Evolutionary conservation across 2,329 filamentous ascomycete species (phyloP), one percentile per base, ranked within the genome.

Genomic region (Dactylellina parvicollis): DNA sequence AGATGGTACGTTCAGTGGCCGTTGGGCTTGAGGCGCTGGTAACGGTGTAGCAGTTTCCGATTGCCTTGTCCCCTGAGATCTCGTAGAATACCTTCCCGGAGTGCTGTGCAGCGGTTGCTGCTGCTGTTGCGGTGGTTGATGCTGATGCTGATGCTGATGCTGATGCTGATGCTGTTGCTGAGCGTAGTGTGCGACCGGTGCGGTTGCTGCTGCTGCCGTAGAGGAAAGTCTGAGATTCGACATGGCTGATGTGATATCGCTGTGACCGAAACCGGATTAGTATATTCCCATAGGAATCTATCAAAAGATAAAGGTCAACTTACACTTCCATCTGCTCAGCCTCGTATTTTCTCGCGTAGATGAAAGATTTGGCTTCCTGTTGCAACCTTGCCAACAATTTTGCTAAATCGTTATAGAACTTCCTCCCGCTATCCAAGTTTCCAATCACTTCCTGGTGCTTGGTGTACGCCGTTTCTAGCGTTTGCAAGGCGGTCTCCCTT

Each of bases 361-460:
- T 90, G 84, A 96, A 98, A 1, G 85, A 86, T 76, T 87, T 87
- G 67, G 88, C 89, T 34, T 91, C 90, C 76, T 97, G 94, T 16
- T 92, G 85, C 80, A 97, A 98, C 8, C 89, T 85, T 36, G 88
- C 89, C 0, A 96, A 91, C 75, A 98, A 92, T 81, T 90, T 91
- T 49, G 90, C 91, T 3, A 99, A 85, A 79, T 98, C 93, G 77
- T 99, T 99, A 83, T 98, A 99, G 80, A 99, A 99, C 80, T 95
- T 97, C 59, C 94, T 85, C 0, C 92, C 95, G 0, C 90, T 91
- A 76, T 98, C 94, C 1, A 97, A 85, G 79, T 98, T 96, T 76
- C 87, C 91, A 66, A 96, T 88, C 65, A 98, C 92, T 80, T 99
- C 94, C 82, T 96, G 96, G 83, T 98, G 98, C 81, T 94, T 96